Evolutionary conservation across 2,329 filamentous ascomycete species (phyloP).

Genomic region (Graphilbum ipis-grandicollis): DNA sequence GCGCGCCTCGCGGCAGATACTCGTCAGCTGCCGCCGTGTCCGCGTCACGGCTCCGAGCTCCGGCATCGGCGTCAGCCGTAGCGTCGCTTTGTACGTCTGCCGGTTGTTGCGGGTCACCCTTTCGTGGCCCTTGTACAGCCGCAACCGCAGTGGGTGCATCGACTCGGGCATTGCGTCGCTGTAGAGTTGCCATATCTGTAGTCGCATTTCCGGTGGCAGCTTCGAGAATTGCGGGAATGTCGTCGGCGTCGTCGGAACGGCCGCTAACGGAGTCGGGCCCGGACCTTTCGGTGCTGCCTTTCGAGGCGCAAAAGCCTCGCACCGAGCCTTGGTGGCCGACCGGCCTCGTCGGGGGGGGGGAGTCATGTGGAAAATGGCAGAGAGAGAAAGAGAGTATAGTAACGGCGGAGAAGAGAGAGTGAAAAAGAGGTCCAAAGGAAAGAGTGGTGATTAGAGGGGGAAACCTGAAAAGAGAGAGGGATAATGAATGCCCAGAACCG

Average conservation of each 20-base stretch:
- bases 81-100: neutral
- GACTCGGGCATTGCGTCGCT: neutral
- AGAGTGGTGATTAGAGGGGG: no score
- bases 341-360: no score
- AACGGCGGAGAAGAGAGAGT: no score
- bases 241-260: neutral
- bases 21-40: slow-evolving; percentile 4
- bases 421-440: no score
- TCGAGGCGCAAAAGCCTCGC: no score
- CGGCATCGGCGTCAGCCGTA: slow-evolving; percentile 7
- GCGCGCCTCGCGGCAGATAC: slow-evolving; percentile 6
- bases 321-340: no score
- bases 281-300: no score
- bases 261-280: neutral
- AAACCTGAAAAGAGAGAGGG: no score
- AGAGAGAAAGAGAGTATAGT: no score
- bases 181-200: slow-evolving; percentile 6
- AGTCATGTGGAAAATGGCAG: no score
- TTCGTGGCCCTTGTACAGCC: slow-evolving; percentile 7
- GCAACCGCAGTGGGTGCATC: slow-evolving; percentile 8
- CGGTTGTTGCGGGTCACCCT: neutral
- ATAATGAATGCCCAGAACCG: no score
- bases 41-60: slow-evolving; percentile 5
- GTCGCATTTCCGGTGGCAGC: slow-evolving; percentile 8
- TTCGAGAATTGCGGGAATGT: slow-evolving; percentile 3